Evolutionary conservation across 192 early-diverging fungal genomes (phyloP).

Genomic region (Jimgerdemannia flammicorona): DNA sequence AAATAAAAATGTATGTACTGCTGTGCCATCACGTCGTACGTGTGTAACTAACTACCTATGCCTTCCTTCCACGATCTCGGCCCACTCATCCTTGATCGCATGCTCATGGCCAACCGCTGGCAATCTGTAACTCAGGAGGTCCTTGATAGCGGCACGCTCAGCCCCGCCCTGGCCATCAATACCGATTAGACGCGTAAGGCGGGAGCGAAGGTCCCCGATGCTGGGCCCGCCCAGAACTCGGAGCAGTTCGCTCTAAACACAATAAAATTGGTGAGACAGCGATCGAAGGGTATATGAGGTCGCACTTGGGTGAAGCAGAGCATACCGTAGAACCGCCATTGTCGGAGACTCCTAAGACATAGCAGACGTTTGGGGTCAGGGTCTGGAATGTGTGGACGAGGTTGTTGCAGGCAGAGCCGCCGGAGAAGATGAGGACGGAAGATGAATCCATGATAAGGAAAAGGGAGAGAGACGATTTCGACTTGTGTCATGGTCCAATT

Average conservation of each 20-base stretch:
- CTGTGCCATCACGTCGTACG: too few species aligned
- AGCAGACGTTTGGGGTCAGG: conserved; percentile 60
- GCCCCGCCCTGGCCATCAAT: conserved; percentile 45
- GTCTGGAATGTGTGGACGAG: conserved; percentile 46
- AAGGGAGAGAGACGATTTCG: too few species aligned
- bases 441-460: not conserved
- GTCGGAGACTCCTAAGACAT: conserved; percentile 71
- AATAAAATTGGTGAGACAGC: conserved; percentile 30
- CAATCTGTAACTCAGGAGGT: conserved; percentile 65
- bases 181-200: conserved; percentile 63
- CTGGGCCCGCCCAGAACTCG: conserved; percentile 71
- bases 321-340: conserved; percentile 59
- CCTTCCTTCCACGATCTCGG: conserved; percentile 65
- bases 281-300: not conserved
- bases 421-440: conserved; percentile 67
- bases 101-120: conserved; percentile 47
- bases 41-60: conserved; percentile 39
- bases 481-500: not conserved
- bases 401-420: conserved; percentile 72
- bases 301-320: not conserved
- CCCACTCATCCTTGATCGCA: conserved; percentile 70
- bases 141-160: conserved; percentile 60
- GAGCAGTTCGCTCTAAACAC: conserved; percentile 55
- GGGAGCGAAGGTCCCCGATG: conserved; percentile 69
- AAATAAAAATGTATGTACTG: too few species aligned